A percentile compares a stretch with the other conserved stretches of the same genome.
Evolutionary conservation across 371 early-diverging fungal species (phyloP).

Genomic region (Zychaea mexicana): DNA sequence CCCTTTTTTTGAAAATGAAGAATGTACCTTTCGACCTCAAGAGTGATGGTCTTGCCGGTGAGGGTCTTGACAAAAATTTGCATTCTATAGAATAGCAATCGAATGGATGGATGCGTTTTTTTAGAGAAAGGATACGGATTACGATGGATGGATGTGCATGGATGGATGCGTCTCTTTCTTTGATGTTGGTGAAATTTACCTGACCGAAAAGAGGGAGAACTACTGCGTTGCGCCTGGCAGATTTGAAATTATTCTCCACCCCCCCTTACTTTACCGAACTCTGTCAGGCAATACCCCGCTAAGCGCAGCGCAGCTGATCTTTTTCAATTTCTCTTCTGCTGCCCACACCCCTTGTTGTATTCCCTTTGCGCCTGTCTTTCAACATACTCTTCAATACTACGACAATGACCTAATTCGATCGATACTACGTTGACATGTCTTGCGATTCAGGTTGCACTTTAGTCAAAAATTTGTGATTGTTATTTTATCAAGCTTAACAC

Average conservation of each 20-base stretch:
- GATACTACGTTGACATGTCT: too few relatives aligned
- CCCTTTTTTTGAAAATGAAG: neutral
- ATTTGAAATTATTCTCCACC: neutral
- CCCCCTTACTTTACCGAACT: too few relatives aligned
- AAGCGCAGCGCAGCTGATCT: too few relatives aligned
- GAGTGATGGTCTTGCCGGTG: conserved; percentile 92
- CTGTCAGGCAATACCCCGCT: too few relatives aligned
- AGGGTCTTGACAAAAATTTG: conserved; percentile 91
- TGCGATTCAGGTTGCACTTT: too few relatives aligned
- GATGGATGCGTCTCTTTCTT: conserved; percentile 11
- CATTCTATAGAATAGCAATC: conserved; percentile 34
- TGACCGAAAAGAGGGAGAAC: conserved; percentile 10
- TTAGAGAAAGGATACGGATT: conserved; percentile 6
- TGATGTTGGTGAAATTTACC: conserved; percentile 1
- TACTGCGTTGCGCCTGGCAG: neutral
- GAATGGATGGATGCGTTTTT: conserved; percentile 14
- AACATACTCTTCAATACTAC: too few relatives aligned
- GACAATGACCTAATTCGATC: too few relatives aligned
- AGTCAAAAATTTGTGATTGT: too few relatives aligned
- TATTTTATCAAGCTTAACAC: too few relatives aligned
- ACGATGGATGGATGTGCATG: conserved; percentile 19
- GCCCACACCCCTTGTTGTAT: too few relatives aligned
- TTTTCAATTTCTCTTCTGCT: too few relatives aligned
- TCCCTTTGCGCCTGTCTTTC: too few relatives aligned
- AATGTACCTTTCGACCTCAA: conserved; percentile 86